Percentiles rank a stretch among this genome's conserved stretches.
These are phyloP conservation scores for Adansonia grandidieri DNA, from an alignment of 441 rosid genomes.

Conservation along the genomic window DNA sequence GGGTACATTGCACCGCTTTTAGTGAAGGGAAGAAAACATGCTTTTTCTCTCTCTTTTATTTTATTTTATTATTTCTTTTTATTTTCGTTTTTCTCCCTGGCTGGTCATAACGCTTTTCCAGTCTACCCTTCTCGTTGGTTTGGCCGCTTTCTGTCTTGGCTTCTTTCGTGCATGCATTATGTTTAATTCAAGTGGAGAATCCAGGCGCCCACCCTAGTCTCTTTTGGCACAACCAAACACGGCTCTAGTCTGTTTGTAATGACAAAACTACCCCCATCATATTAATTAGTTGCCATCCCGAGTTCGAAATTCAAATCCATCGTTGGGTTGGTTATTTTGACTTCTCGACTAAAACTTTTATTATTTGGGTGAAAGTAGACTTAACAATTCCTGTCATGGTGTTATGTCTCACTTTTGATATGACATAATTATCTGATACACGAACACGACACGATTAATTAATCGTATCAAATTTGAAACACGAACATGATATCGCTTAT, in stretches of 20 bases:
- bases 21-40: not conserved
- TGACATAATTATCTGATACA: no score
- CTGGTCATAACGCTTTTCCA: not conserved
- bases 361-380: no score
- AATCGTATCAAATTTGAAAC: no score
- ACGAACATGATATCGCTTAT: no score
- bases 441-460: no score
- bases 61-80: not conserved
- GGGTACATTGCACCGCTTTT: not conserved
- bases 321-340: not conserved
- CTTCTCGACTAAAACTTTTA: not conserved
- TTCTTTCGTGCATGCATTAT: not conserved
- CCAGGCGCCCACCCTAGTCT: not conserved
- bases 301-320: not conserved
- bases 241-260: not conserved
- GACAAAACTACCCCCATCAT: not conserved
- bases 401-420: no score
- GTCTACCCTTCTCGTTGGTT: constrained; percentile 17
- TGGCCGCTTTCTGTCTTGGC: constrained; percentile 20
- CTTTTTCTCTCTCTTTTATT: not conserved
- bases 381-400: no score
- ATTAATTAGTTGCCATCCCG: no score
- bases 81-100: not conserved
- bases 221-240: constrained; percentile 22
- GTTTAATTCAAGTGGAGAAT: not conserved